Evolutionary conservation across 2,329 filamentous ascomycete genomes (phyloP).

Genomic region (Pseudogymnoascus sp.): DNA sequence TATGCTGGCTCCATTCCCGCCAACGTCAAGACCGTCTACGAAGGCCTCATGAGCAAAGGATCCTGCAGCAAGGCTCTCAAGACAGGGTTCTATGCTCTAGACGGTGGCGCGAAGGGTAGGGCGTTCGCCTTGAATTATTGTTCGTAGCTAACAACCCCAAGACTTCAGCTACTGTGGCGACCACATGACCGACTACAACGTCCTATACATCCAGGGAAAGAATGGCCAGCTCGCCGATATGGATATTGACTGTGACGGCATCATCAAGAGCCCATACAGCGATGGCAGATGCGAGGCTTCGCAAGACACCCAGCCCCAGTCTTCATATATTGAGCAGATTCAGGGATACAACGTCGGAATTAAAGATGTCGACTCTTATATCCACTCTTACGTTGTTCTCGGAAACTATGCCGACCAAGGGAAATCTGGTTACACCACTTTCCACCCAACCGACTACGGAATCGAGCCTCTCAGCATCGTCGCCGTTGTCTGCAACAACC

Average conservation of each 20-base stretch:
- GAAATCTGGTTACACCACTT: slow-evolving; percentile 30
- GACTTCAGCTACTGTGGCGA: slow-evolving; percentile 42
- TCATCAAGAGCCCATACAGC: slow-evolving; percentile 34
- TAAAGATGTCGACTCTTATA: slow-evolving; percentile 43
- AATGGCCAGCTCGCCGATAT: slow-evolving; percentile 43
- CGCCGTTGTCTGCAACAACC: slow-evolving; percentile 46
- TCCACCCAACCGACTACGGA: slow-evolving; percentile 36
- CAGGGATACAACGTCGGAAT: slow-evolving; percentile 33
- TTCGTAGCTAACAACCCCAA: slow-evolving; percentile 15
- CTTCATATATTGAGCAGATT: slow-evolving; percentile 40
- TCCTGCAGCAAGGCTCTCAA: slow-evolving; percentile 35
- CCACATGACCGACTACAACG: slow-evolving; percentile 31
- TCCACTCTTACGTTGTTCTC: slow-evolving; percentile 48
- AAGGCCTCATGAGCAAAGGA: slow-evolving; percentile 33
- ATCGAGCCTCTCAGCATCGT: slow-evolving; percentile 48
- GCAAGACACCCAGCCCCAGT: slow-evolving; percentile 39
- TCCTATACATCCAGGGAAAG: slow-evolving; percentile 44
- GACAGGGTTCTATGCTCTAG: slow-evolving; percentile 36
- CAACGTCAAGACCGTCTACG: slow-evolving; percentile 38
- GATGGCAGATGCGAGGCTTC: slow-evolving; percentile 41
- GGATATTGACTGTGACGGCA: slow-evolving; percentile 54
- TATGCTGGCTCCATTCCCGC: slow-evolving; percentile 31
- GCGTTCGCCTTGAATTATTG: slow-evolving; percentile 6
- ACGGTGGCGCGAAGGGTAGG: slow-evolving; percentile 34
- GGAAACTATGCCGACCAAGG: slow-evolving; percentile 37